phyloP scores from a whole-genome alignment of 108 stramenopile genomes.

The Nitzschia sp. region DNA sequence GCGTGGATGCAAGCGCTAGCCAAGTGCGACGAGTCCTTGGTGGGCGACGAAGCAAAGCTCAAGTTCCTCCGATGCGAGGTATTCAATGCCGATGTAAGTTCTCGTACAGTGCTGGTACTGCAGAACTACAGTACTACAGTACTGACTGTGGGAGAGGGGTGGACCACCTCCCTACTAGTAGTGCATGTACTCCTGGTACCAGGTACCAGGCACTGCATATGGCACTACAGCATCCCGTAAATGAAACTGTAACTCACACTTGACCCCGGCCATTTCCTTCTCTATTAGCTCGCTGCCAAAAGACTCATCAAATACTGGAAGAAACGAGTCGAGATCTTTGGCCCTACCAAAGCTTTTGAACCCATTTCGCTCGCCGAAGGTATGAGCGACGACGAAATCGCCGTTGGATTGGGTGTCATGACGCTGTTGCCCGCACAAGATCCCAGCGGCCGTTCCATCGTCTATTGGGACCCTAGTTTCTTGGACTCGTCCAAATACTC shows the following conservation, averaged over 20 bases:
- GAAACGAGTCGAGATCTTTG: conserved; percentile 57
- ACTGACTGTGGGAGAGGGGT: too few species aligned
- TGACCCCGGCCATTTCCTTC: too few species aligned
- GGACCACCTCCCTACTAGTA: too few species aligned
- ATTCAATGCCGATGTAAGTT: conserved; percentile 55
- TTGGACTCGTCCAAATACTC: conserved; percentile 43
- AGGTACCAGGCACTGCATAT: too few species aligned
- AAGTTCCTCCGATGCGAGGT: conserved; percentile 69
- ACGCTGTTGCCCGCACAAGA: conserved; percentile 22
- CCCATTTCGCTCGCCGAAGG: conserved; percentile 37
- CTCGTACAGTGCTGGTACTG: neutral
- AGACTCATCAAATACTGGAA: conserved; percentile 55
- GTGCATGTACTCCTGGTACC: neutral
- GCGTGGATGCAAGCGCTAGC: conserved; percentile 35
- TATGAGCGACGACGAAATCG: conserved; percentile 34
- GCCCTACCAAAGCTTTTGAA: conserved; percentile 38
- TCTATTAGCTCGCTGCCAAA: conserved; percentile 36
- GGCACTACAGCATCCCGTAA: too few species aligned
- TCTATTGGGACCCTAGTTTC: conserved; percentile 49
- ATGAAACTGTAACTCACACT: too few species aligned
- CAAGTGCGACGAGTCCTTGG: conserved; percentile 47
- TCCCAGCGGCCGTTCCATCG: conserved; percentile 40
- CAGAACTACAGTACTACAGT: too few species aligned
- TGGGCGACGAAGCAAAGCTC: conserved; percentile 46
- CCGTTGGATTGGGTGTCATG: conserved; percentile 41